Evolutionary conservation across 177 flowering plant species (phyloP).

Genomic region (Vitis hybrid): DNA sequence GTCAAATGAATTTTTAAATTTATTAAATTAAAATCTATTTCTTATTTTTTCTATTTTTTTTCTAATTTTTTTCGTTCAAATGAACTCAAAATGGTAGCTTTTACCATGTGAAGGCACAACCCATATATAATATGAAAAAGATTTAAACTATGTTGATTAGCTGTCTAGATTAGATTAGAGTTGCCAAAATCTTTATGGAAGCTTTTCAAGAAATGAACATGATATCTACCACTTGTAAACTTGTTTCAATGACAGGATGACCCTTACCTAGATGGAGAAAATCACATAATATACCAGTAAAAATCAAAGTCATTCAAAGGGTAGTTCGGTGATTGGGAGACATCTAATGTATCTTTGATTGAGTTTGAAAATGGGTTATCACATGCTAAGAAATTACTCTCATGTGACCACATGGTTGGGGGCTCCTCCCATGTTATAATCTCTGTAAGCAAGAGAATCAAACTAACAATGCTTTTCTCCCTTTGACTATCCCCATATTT

Average conservation of each 20-base stretch:
- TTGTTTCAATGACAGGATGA: conserved; percentile 5
- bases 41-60: too few relatives aligned
- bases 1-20: too few relatives aligned
- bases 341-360: conserved; percentile 14
- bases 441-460: conserved; percentile 27
- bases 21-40: too few relatives aligned
- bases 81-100: too few relatives aligned
- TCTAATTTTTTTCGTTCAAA: too few relatives aligned
- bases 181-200: conserved; percentile 26
- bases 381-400: conserved; percentile 34
- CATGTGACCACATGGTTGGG: conserved; percentile 38
- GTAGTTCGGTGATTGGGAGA: conserved; percentile 12
- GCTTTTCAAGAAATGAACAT: conserved; percentile 17
- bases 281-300: not conserved
- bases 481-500: conserved; percentile 24
- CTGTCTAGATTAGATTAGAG: conserved; percentile 27
- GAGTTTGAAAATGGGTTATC: conserved; percentile 12
- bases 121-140: conserved; percentile 10
- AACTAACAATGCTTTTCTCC: conserved; percentile 18
- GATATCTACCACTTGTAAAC: conserved; percentile 18
- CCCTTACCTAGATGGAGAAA: not conserved
- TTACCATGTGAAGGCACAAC: not conserved
- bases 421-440: conserved; percentile 26
- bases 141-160: conserved; percentile 20
- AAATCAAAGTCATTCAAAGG: conserved; percentile 11